A percentile compares a stretch with the other conserved stretches of the same genome.
These are phyloP conservation scores for Phytophthora fragariaefolia DNA, from an alignment of 352 stramenopile species.

Conservation along the genomic window DNA sequence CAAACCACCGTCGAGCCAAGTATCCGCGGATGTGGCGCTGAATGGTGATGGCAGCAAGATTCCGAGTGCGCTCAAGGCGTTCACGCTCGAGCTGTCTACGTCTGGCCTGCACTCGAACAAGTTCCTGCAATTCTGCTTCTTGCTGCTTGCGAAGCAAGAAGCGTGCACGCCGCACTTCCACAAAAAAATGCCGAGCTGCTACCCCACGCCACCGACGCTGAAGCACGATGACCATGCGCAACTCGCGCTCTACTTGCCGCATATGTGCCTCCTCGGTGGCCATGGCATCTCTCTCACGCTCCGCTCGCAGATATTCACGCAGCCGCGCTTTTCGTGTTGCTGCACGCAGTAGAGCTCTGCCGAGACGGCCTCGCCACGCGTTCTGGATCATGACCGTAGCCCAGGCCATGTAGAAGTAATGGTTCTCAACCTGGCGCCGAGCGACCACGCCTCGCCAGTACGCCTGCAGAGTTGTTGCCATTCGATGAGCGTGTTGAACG, in stretches of 20 bases:
- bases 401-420: slow-evolving; percentile 68
- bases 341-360: slow-evolving; percentile 53
- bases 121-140: slow-evolving; percentile 71
- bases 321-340: slow-evolving; percentile 62
- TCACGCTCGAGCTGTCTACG: slow-evolving; percentile 59
- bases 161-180: slow-evolving; percentile 61
- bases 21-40: slow-evolving; percentile 74
- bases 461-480: slow-evolving; percentile 55
- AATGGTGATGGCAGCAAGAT: slow-evolving; percentile 70
- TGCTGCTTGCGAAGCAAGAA: slow-evolving; percentile 73
- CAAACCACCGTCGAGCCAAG: slow-evolving; percentile 59
- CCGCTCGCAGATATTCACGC: slow-evolving; percentile 70
- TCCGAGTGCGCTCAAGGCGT: slow-evolving; percentile 45
- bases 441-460: slow-evolving; percentile 65
- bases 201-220: slow-evolving; percentile 80
- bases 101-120: slow-evolving; percentile 58
- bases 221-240: slow-evolving; percentile 66
- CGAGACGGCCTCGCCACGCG: slow-evolving; percentile 69
- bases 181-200: slow-evolving; percentile 64
- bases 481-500: slow-evolving; percentile 38
- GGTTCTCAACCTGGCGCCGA: slow-evolving; percentile 60
- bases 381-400: slow-evolving; percentile 75
- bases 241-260: slow-evolving; percentile 53
- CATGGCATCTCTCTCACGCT: slow-evolving; percentile 70
- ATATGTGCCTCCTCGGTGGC: slow-evolving; percentile 49